Conservation (phyloP, 2,329 filamentous ascomycete genomes). For the Trichoderma hamatum region DNA sequence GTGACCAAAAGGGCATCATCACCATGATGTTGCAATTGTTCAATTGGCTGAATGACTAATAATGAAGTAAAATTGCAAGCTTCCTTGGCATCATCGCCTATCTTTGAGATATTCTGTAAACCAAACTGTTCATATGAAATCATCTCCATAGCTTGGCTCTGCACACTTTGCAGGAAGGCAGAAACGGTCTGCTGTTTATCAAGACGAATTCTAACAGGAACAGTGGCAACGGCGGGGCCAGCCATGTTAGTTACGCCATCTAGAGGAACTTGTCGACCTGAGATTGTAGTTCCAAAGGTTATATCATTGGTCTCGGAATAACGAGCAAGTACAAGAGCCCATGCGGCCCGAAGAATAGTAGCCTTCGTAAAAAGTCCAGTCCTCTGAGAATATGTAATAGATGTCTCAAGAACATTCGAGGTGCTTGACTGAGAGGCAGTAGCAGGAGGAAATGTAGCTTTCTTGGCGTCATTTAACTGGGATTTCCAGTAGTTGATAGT, state of each 20-base stretch:
- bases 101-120: slow-evolving; percentile 30
- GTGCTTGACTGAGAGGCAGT: neutral
- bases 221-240: slow-evolving; percentile 39
- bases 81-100: slow-evolving; percentile 28
- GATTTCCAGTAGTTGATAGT: slow-evolving; percentile 15
- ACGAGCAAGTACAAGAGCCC: slow-evolving; percentile 33
- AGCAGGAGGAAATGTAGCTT: slow-evolving; percentile 19
- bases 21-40: neutral
- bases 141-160: slow-evolving; percentile 8
- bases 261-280: slow-evolving; percentile 37
- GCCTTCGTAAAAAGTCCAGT: slow-evolving; percentile 27
- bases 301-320: slow-evolving; percentile 32
- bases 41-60: slow-evolving; percentile 34
- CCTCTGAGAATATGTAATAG: slow-evolving; percentile 5
- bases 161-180: slow-evolving; percentile 29
- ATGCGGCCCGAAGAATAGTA: slow-evolving; percentile 34
- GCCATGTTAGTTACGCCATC: slow-evolving; percentile 34
- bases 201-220: slow-evolving; percentile 35
- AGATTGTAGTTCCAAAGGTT: slow-evolving; percentile 35
- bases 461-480: slow-evolving; percentile 18
- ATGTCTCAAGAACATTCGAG: neutral
- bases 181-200: slow-evolving; percentile 23
- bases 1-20: neutral
- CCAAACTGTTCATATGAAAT: slow-evolving; percentile 31
- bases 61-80: slow-evolving; percentile 37